Base-by-base conservation (phyloP, 1,139 yeast genomes). In the Arxiozyma telluris region DNA sequence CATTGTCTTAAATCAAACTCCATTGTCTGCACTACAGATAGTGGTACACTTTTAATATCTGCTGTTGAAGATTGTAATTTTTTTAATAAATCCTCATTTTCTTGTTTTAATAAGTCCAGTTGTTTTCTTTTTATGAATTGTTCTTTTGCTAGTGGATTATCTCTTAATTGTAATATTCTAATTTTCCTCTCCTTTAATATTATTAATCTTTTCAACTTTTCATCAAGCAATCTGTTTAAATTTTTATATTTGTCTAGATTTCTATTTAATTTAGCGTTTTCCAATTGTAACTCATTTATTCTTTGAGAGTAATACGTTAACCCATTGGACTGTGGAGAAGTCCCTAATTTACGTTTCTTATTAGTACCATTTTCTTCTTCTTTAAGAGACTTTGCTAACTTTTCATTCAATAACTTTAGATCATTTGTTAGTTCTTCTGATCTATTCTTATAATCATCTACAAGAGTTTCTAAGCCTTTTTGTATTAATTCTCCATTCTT, bases 61-160 rank as follows among this genome's bases (percentile, higher is more conserved):
- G 44, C 45, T 17, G 38, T 22, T 21, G 47, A 34, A 15, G 43
- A 42, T 17, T 54, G 50, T 15, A 58, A 18, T 17, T 52, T 62
- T 2, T 61, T 61, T 25, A 74, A 58, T 21, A 89, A 71, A 11
- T 77, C 83, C n/a, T 74, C 70, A 60, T 88, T 89, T 64, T 89
- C 96, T 42, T 71, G 68, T 49, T 76, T 68, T 39, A 89, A 71
- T 0, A 76, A 71, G 20, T 77, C 79, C 22, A 88, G 68, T 55
- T 79, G 74, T 47, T 75, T 71, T 57, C 74, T 76, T 59, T 84
- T 85, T n/a, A 84, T 72, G 17, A 77, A 69, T 65, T 87, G 94
- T 61, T 84, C 86, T 27, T 74, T 74, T 3, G 78, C 60, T n/a
- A 84, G 76, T 1, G 96, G 95, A 64, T 85, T 87, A 44, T 80